phyloP scores from a whole-genome alignment of 805 yeast species.

The Myxozyma nipponensis region DNA sequence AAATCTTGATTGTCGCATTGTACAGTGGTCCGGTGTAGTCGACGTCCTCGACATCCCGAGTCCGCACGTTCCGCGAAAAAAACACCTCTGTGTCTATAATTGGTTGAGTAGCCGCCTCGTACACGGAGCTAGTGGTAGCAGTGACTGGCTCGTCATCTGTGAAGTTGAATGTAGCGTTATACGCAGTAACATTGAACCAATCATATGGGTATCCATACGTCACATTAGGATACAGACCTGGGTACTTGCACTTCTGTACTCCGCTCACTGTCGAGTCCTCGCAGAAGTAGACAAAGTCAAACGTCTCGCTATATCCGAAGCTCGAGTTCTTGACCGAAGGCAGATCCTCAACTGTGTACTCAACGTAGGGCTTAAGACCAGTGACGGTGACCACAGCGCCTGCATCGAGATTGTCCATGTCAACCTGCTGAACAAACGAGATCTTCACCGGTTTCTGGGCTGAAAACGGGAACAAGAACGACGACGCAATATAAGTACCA shows the following conservation, averaged over 20 bases:
- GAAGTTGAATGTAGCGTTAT: slow-evolving; percentile 16
- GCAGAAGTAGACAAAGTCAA: slow-evolving; percentile 28
- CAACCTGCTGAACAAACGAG: slow-evolving; percentile 61
- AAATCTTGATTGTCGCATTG: slow-evolving; percentile 25
- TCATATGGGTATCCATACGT: slow-evolving; percentile 25
- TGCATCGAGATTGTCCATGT: slow-evolving; percentile 39
- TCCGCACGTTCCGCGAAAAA: neutral
- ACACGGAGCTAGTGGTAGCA: slow-evolving; percentile 8
- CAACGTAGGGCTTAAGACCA: slow-evolving; percentile 50
- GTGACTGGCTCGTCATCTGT: slow-evolving; percentile 12
- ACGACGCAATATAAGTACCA: slow-evolving; percentile 26
- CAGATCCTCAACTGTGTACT: slow-evolving; percentile 50
- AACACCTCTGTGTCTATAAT: slow-evolving; percentile 3
- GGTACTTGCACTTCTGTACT: slow-evolving; percentile 19
- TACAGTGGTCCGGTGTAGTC: slow-evolving; percentile 3
- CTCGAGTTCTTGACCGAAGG: slow-evolving; percentile 54
- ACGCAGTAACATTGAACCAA: slow-evolving; percentile 23
- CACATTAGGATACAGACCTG: slow-evolving; percentile 26
- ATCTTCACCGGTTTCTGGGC: slow-evolving; percentile 63
- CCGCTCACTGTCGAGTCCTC: slow-evolving; percentile 5
- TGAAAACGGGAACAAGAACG: slow-evolving; percentile 54
- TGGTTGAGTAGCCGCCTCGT: slow-evolving; percentile 6
- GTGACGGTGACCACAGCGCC: slow-evolving; percentile 42
- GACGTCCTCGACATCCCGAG: slow-evolving; percentile 4
- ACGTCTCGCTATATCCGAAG: neutral